Percentiles rank a stretch among this genome's conserved stretches.
phyloP scores from a whole-genome alignment of 2,329 filamentous ascomycete genomes.

The Colletotrichum tropicale region DNA sequence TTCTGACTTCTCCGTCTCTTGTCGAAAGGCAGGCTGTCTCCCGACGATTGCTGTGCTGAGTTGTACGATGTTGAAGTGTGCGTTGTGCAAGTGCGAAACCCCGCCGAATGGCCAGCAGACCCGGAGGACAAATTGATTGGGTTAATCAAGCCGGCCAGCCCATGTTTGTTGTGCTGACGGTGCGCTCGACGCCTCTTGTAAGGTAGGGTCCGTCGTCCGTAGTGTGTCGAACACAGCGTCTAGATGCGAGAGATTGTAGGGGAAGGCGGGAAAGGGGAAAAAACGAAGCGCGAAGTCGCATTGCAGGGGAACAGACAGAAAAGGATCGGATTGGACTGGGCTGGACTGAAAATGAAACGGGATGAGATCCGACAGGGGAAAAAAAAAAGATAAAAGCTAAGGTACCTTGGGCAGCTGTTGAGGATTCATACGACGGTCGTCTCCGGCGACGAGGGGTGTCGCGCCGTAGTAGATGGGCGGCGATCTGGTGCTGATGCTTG shows the following conservation, averaged over 20 bases:
- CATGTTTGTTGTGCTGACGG: not conserved
- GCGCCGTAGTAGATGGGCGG: conserved; percentile 29
- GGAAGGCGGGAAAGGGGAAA: conserved; percentile 14
- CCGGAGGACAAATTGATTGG: not conserved
- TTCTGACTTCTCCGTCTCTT: not conserved
- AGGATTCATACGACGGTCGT: conserved; percentile 48
- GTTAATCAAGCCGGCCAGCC: not conserved
- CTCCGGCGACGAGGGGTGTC: conserved; percentile 39
- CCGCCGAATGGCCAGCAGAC: not conserved
- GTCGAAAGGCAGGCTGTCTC: not conserved
- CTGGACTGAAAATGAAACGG: not conserved
- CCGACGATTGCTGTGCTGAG: not conserved
- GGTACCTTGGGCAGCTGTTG: conserved; percentile 49
- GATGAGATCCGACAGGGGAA: not conserved
- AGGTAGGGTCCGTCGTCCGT: not conserved
- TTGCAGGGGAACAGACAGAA: conserved; percentile 16
- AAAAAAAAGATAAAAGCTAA: not conserved
- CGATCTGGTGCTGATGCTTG: conserved; percentile 30
- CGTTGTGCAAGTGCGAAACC: not conserved
- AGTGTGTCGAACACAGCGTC: not conserved
- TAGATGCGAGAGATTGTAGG: conserved; percentile 14
- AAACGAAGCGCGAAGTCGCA: conserved; percentile 14
- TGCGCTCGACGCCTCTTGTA: not conserved
- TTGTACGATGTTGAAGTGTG: not conserved
- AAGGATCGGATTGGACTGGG: not conserved